Percentiles rank a stretch among this genome's conserved stretches.
Conservation (phyloP, 2,329 filamentous ascomycete genomes). For the Talaromyces albobiverticillius region DNA sequence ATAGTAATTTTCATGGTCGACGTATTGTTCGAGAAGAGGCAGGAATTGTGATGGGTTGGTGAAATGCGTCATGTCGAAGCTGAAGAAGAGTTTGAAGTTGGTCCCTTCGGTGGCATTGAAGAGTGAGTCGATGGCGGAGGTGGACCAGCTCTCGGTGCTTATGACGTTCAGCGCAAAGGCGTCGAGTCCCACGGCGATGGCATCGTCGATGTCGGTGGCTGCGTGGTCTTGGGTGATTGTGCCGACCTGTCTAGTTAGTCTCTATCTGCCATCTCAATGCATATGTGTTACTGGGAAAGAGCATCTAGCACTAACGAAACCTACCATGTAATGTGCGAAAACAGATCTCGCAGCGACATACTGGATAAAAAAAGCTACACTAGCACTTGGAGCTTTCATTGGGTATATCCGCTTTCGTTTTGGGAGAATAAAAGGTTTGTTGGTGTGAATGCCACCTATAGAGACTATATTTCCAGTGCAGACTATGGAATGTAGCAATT, state of each 20-base stretch:
- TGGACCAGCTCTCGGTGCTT: conserved; percentile 24
- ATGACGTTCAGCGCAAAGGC: conserved; percentile 34
- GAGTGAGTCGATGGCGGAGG: conserved; percentile 25
- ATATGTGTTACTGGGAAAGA: not conserved
- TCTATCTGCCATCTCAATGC: not conserved
- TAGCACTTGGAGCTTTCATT: not conserved
- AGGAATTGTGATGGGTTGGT: conserved; percentile 26
- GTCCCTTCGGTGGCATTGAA: conserved; percentile 29
- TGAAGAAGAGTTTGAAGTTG: conserved; percentile 36
- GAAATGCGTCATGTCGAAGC: conserved; percentile 31
- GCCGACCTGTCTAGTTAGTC: conserved; percentile 18
- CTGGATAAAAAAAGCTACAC: not conserved
- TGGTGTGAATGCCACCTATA: not conserved
- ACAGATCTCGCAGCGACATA: conserved; percentile 10
- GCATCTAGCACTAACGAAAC: too few species aligned
- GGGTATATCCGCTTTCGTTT: not conserved
- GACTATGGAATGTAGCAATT: not conserved
- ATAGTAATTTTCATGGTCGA: conserved; percentile 25
- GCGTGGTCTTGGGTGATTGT: conserved; percentile 18
- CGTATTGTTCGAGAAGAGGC: conserved; percentile 24
- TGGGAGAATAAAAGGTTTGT: not conserved
- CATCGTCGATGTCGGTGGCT: conserved; percentile 19
- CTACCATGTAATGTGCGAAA: conserved; percentile 17
- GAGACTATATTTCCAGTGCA: not conserved
- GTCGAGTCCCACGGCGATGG: conserved; percentile 30